Evolutionary conservation across 2,329 filamentous ascomycete species (phyloP).

Genomic region (Fusarium mundagurra): DNA sequence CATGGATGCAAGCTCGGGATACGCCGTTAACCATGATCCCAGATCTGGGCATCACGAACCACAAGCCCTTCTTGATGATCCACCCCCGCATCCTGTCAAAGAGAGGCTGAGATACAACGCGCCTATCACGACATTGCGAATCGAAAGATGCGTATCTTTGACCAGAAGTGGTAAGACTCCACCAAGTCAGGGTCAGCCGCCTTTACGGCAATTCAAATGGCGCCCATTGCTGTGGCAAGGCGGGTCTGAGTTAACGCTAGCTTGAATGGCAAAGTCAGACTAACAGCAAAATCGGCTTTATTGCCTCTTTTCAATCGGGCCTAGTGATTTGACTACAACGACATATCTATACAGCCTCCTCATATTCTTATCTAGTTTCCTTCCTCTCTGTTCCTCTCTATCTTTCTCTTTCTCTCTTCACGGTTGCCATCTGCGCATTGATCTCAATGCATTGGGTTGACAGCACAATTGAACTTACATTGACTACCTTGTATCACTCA

Average conservation of each 20-base stretch:
- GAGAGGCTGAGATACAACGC: conserved; percentile 11
- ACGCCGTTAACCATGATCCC: neutral
- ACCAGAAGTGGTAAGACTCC: conserved; percentile 32
- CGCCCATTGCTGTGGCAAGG: conserved; percentile 19
- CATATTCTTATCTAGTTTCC: conserved; percentile 11
- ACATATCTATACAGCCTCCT: conserved; percentile 25
- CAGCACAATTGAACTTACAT: conserved; percentile 7
- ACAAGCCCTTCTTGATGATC: conserved; percentile 27
- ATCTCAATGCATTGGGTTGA: neutral
- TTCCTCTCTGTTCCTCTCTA: neutral
- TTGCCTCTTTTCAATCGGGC: conserved; percentile 33
- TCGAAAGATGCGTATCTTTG: conserved; percentile 23
- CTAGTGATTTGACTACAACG: conserved; percentile 24
- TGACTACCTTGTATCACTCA: conserved; percentile 25
- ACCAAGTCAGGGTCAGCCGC: conserved; percentile 17
- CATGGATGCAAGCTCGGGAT: neutral
- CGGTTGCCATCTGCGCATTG: conserved; percentile 1
- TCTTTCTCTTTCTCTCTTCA: conserved; percentile 7
- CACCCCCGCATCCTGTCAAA: conserved; percentile 37
- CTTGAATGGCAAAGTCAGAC: conserved; percentile 31
- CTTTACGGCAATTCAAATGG: conserved; percentile 18
- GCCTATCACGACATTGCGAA: conserved; percentile 8
- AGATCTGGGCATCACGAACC: conserved; percentile 13
- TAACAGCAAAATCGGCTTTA: conserved; percentile 19
- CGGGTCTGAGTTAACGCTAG: conserved; percentile 27